Percentiles rank a stretch among this genome's conserved stretches.
These are phyloP conservation scores for Neurospora hispaniola DNA, from an alignment of 495 filamentous ascomycete genomes.

Conservation along the genomic window DNA sequence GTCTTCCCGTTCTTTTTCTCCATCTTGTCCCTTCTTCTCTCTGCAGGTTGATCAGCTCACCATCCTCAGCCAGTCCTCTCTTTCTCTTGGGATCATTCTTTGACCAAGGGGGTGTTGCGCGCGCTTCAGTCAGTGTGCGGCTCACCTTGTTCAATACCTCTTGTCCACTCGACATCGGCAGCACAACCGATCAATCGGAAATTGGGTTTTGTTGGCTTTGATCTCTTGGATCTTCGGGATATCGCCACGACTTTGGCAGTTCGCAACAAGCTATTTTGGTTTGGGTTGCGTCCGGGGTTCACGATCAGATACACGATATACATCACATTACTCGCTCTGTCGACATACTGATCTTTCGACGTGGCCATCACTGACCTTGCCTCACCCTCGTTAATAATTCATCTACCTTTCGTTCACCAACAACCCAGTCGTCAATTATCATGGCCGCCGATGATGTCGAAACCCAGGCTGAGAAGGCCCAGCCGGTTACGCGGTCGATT, in stretches of 20 bases:
- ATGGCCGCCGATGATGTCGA: conserved; percentile 16
- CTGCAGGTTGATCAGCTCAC: not conserved
- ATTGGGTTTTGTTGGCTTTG: not conserved
- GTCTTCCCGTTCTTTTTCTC: not conserved
- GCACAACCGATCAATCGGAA: not conserved
- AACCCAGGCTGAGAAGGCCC: conserved; percentile 13
- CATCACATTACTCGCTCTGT: not conserved
- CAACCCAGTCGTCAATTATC: not conserved
- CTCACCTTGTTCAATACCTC: not conserved
- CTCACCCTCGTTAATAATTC: not conserved
- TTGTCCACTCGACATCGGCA: not conserved
- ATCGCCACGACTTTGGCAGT: not conserved
- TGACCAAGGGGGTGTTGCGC: not conserved
- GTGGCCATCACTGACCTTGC: not conserved
- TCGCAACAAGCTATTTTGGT: not conserved
- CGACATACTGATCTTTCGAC: not conserved
- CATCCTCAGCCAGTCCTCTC: not conserved
- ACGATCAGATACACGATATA: not conserved
- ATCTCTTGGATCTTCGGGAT: not conserved
- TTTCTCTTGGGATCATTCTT: not conserved
- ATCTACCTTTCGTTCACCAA: not conserved
- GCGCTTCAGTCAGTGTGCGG: not conserved
- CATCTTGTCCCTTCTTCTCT: not conserved
- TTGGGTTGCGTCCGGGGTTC: not conserved
- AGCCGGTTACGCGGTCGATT: conserved; percentile 5